A percentile compares a stretch with the other conserved stretches of the same genome.
Evolutionary conservation across 139 green algal species (phyloP).

Genomic region (Asterochloris sp.): DNA sequence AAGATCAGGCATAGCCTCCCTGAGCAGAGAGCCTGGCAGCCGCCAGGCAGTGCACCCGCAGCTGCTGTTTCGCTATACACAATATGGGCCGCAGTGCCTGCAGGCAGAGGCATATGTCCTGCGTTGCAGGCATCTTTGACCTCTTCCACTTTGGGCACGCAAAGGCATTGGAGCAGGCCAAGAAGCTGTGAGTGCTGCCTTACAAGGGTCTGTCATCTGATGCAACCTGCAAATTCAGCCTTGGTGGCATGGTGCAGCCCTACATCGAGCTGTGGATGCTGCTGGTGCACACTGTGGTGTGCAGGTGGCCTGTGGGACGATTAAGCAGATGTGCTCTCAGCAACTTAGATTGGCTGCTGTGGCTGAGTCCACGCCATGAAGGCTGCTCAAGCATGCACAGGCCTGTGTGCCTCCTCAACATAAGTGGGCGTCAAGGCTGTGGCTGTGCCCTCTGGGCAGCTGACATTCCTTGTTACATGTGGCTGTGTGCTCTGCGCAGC

Average conservation of each 20-base stretch:
- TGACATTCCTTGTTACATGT: not conserved
- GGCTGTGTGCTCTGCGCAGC: not conserved
- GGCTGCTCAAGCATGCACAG: too few species aligned
- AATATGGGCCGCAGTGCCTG: not conserved
- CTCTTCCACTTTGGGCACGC: conserved; percentile 91
- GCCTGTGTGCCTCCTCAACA: too few species aligned
- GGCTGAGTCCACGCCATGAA: too few species aligned
- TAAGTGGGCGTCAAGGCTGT: not conserved
- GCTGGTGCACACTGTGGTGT: not conserved
- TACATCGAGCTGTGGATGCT: too few species aligned
- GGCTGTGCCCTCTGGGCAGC: not conserved
- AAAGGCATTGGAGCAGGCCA: conserved; percentile 86
- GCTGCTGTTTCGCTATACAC: not conserved
- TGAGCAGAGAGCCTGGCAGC: too few species aligned
- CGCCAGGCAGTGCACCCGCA: not conserved
- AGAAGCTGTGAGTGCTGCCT: conserved; percentile 65
- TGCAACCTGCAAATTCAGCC: too few species aligned
- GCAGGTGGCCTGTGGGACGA: not conserved
- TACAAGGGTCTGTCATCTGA: not conserved
- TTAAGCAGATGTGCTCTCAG: not conserved
- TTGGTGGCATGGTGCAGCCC: not conserved
- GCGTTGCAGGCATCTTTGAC: conserved; percentile 77
- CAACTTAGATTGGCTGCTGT: too few species aligned
- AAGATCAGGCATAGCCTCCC: too few species aligned
- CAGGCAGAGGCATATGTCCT: not conserved